Base-by-base conservation (phyloP, 139 green algal species). In the Haematococcus sp. region DNA sequence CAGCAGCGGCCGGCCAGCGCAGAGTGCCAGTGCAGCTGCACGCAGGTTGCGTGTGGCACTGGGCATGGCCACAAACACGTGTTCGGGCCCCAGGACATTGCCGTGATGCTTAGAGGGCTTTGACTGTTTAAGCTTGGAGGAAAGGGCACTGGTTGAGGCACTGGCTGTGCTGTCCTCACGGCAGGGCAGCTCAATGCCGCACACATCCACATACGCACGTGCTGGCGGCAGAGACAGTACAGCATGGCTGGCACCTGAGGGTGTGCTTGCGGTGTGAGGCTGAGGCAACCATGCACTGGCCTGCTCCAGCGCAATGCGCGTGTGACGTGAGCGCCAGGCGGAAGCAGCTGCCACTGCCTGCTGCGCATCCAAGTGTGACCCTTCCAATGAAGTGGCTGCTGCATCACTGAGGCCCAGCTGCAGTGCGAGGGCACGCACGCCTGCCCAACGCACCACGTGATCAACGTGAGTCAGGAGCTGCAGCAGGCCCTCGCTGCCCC, bases 11-110 rank as follows among this genome's bases (percentile, higher is more conserved):
- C 78, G 77, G 22, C 77, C 73, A 44, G 89, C 84, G 78, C 84
- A 95, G 31, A 98, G 81, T 31, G 87, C 93, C 31, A 98, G 69
- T 20, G 89, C 93, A 17, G 86, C 83, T 0, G 90, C 77, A 35
- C 84, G 59, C 28, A 97, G 58, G 32, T 85, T 92, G 54, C 81
- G 60, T 19, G 72, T 68, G 23, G 87, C 70, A 1, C 77, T 81
- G 35, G 79, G 67, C 1, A 86, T 93, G n/a, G 28, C 52, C 22
- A 92, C 83, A 15, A 91, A 81, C 17, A 25, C 56, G 71, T 80
- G 69, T 3, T 58, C 64, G 7, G 25, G 31, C 61, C 61, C 27
- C 5, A 52, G 61, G 30, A n/a, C 15, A 52, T 28, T 20, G 32
- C 9, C 28, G 54, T 22, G 49, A 9, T 25, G 31, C 51, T 56